A percentile compares a stretch with the other conserved stretches of the same genome.
Conservation (phyloP, 129 eudicot genomes). For the Escallonia rubra region DNA sequence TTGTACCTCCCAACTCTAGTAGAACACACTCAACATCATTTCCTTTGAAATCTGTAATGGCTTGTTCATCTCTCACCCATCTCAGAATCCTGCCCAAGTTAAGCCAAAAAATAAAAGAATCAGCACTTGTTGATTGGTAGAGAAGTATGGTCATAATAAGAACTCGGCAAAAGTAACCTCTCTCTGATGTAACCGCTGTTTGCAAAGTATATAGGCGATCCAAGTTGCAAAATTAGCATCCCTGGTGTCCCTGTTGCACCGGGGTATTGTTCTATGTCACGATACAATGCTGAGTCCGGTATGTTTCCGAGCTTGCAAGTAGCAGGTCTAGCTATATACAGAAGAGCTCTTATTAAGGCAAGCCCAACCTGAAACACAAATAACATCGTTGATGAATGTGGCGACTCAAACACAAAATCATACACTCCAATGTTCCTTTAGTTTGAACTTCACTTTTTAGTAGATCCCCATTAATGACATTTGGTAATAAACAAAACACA, state of each 20-base stretch:
- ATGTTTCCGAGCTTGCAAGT: constrained; percentile 71
- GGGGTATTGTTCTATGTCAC: constrained; percentile 82
- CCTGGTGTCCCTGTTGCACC: constrained; percentile 41
- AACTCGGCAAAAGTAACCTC: constrained; percentile 33
- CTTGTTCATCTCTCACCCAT: constrained; percentile 75
- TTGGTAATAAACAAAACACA: no score
- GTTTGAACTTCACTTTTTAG: no score
- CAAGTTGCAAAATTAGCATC: constrained; percentile 61
- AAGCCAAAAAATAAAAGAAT: background rate
- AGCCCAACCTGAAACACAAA: constrained; percentile 50
- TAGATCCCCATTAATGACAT: no score
- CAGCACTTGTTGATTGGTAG: background rate
- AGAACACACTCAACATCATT: constrained; percentile 52
- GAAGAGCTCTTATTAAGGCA: constrained; percentile 55
- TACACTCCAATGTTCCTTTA: no score
- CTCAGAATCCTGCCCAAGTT: constrained; percentile 52
- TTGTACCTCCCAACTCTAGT: constrained; percentile 81
- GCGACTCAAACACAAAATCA: no score
- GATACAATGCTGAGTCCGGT: constrained; percentile 49
- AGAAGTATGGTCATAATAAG: background rate
- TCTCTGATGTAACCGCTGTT: constrained; percentile 64
- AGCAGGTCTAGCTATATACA: constrained; percentile 81
- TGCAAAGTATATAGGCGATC: constrained; percentile 86
- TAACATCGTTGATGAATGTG: background rate
- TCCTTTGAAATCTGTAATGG: constrained; percentile 26